Conservation (phyloP, 2,329 filamentous ascomycete species). For the Talaromyces sp. region DNA sequence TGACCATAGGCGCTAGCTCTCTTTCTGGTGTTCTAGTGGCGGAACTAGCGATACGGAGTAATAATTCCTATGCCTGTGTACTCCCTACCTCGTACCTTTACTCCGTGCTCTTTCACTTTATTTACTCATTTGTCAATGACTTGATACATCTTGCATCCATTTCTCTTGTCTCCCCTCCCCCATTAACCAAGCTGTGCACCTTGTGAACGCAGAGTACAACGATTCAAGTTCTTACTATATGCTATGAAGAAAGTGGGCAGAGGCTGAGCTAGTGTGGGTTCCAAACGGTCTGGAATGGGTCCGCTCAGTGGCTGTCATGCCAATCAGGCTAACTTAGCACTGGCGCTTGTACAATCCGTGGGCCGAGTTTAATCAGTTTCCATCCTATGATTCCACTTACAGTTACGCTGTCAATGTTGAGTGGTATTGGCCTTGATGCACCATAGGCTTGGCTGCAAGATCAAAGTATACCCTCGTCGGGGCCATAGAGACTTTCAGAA, state of each 20-base stretch:
- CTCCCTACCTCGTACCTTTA: not conserved
- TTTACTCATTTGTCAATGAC: not conserved
- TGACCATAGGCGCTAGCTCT: not conserved
- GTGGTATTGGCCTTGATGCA: not conserved
- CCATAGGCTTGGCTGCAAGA: not conserved
- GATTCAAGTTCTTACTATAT: not conserved
- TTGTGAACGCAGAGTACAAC: not conserved
- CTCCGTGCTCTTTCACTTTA: not conserved
- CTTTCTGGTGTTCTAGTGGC: not conserved
- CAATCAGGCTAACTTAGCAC: conserved; percentile 1
- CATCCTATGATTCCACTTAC: not conserved
- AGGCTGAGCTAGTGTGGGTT: conserved; percentile 11
- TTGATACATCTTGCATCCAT: not conserved
- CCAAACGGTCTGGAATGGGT: conserved; percentile 10
- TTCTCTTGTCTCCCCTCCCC: not conserved
- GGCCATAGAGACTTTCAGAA: not conserved
- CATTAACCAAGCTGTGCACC: not conserved
- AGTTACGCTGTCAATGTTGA: not conserved
- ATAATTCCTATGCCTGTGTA: not conserved
- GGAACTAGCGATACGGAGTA: not conserved
- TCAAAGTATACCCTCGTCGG: not conserved
- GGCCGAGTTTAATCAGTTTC: conserved; percentile 6
- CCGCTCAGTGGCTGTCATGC: not conserved
- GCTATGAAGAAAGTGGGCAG: not conserved
- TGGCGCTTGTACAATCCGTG: conserved; percentile 5